These are phyloP conservation scores for Ogataea philodendri DNA, from an alignment of 805 yeast genomes.

Conservation along the genomic window DNA sequence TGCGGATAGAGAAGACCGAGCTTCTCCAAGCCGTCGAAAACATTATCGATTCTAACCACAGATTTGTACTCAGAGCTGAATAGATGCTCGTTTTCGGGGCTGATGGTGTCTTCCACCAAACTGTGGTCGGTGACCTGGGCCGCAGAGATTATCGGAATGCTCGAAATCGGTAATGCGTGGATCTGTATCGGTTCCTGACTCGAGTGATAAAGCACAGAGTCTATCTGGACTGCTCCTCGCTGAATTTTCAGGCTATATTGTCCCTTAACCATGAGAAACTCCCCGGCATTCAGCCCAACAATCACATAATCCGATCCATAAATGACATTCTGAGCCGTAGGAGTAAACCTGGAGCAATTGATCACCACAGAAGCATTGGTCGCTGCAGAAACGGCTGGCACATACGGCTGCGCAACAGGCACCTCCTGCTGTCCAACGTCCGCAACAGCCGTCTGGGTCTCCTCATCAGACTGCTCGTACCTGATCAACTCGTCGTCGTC, in stretches of 20 bases:
- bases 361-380: constrained; percentile 12
- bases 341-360: constrained; percentile 37
- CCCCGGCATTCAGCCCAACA: constrained; percentile 43
- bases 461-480: constrained; percentile 13
- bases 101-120: constrained; percentile 29
- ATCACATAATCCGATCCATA: constrained; percentile 33
- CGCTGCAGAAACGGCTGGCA: constrained; percentile 2
- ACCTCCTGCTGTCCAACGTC: neutral
- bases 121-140: constrained; percentile 38
- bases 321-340: constrained; percentile 39
- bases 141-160: constrained; percentile 45
- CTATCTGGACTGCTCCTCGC: constrained; percentile 47
- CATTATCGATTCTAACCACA: constrained; percentile 38
- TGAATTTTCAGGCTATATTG: constrained; percentile 43
- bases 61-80: constrained; percentile 42
- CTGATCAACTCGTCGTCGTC: constrained; percentile 17
- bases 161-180: constrained; percentile 35
- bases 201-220: constrained; percentile 38
- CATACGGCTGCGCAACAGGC: constrained; percentile 7
- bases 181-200: constrained; percentile 19
- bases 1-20: constrained; percentile 45
- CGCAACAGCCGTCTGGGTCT: constrained; percentile 2
- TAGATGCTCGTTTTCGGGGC: constrained; percentile 37
- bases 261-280: constrained; percentile 46
- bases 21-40: constrained; percentile 43